Evolutionary conservation across 2,329 filamentous ascomycete genomes (phyloP).

Genomic region (Pseudogymnoascus sp.): DNA sequence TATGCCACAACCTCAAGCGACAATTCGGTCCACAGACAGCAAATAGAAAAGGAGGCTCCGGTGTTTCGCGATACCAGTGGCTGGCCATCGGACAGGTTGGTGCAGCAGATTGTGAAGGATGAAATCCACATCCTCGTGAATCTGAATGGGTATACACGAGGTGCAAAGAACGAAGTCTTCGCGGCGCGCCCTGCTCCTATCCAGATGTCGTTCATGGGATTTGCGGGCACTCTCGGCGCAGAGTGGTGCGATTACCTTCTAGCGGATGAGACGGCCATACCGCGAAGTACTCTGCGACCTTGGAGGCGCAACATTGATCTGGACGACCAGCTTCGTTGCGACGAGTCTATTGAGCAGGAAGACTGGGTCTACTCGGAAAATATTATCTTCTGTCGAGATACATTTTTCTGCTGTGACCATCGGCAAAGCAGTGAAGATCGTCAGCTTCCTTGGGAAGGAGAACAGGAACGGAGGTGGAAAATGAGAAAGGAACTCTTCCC

Average conservation of each 20-base stretch:
- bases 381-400: conserved; percentile 87
- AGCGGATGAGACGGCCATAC: conserved; percentile 81
- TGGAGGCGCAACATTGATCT: conserved; percentile 67
- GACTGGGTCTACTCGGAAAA: conserved; percentile 97
- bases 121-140: conserved; percentile 93
- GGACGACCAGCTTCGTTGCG: conserved; percentile 60
- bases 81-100: conserved; percentile 77
- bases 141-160: conserved; percentile 94
- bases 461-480: conserved; percentile 73
- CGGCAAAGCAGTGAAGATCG: conserved; percentile 72
- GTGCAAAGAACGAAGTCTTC: conserved; percentile 95
- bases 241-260: conserved; percentile 99
- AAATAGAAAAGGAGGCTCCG: conserved; percentile 89
- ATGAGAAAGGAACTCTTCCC: conserved; percentile 95
- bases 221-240: conserved; percentile 87
- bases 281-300: conserved; percentile 69
- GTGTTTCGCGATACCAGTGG: conserved; percentile 81
- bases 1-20: conserved; percentile 94
- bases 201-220: conserved; percentile 99
- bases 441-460: conserved; percentile 69
- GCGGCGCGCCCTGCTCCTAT: conserved; percentile 89
- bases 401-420: conserved; percentile 98
- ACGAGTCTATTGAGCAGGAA: conserved; percentile 50
- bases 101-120: conserved; percentile 79
- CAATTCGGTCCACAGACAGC: conserved; percentile 75